These are phyloP conservation scores for Verticillium klebahnii DNA, from an alignment of 2,329 filamentous ascomycete genomes.

Conservation along the genomic window DNA sequence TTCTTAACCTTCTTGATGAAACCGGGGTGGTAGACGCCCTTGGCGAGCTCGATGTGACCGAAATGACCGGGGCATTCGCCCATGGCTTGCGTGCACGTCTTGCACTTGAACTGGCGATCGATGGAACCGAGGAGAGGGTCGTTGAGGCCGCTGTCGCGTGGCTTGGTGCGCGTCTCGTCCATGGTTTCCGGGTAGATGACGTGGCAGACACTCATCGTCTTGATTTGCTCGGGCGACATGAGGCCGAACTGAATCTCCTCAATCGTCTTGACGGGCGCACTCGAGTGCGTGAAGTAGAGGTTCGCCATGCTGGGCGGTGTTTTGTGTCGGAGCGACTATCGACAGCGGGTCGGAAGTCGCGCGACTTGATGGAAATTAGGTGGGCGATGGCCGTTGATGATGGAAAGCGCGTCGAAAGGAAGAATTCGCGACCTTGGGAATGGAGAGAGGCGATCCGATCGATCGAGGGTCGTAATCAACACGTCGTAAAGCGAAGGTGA, in stretches of 20 bases:
- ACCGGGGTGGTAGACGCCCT: constrained; percentile 89
- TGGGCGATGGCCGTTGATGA: background rate
- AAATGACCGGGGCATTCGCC: constrained; percentile 97
- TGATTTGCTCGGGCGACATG: constrained; percentile 96
- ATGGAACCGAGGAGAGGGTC: constrained; percentile 95
- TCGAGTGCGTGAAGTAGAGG: constrained; percentile 84
- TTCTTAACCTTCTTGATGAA: constrained; percentile 99
- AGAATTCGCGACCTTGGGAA: background rate
- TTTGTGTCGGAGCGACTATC: background rate
- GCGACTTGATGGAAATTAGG: background rate
- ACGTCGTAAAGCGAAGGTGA: constrained; percentile 13
- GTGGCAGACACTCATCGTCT: constrained; percentile 95
- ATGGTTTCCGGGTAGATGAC: constrained; percentile 99
- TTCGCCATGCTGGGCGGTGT: constrained; percentile 70
- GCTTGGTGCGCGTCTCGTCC: constrained; percentile 90
- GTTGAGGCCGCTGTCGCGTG: constrained; percentile 87
- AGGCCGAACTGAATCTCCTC: constrained; percentile 99
- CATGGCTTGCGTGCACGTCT: constrained; percentile 93
- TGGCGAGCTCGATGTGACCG: constrained; percentile 95
- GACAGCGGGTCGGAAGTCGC: background rate
- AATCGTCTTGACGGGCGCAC: constrained; percentile 93
- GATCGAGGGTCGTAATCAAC: background rate
- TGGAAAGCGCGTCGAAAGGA: background rate
- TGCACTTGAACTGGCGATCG: constrained; percentile 92
- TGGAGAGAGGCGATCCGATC: background rate